Conservation (phyloP, 2,329 filamentous ascomycete genomes). For the Colletotrichum spaethianum region DNA sequence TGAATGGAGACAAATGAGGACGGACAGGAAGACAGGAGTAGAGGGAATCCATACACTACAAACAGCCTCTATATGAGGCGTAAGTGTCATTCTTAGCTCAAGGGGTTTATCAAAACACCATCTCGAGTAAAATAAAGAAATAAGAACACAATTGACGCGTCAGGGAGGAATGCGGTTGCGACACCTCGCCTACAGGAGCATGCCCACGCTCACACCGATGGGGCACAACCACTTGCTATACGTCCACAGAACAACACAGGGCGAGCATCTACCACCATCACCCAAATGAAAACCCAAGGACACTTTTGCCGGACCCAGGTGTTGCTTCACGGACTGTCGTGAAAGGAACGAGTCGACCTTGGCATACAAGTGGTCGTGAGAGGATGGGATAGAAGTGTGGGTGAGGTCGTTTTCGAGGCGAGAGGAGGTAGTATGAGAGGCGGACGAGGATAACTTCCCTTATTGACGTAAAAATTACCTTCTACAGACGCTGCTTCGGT, state of each 20-base stretch:
- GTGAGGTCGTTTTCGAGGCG: neutral
- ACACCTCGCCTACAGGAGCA: no score
- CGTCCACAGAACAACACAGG: no score
- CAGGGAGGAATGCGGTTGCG: no score
- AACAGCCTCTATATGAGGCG: neutral
- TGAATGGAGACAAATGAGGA: neutral
- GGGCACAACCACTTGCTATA: no score
- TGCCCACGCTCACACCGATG: neutral
- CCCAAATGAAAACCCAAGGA: constrained; percentile 20
- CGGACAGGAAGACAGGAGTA: neutral
- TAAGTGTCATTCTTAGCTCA: neutral
- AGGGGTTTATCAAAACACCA: no score
- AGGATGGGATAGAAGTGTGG: constrained; percentile 1
- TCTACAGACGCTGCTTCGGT: no score
- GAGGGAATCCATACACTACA: neutral
- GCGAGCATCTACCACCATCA: neutral
- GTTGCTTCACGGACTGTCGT: constrained; percentile 19
- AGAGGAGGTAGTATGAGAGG: neutral
- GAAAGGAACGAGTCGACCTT: neutral
- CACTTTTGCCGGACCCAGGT: constrained; percentile 32
- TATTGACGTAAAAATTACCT: neutral
- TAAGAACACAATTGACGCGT: no score
- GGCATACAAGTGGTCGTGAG: neutral
- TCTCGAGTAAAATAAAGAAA: no score
- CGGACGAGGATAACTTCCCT: neutral